A percentile compares a stretch with the other conserved stretches of the same genome.
These are phyloP conservation scores for Russula sp. DNA, from an alignment of 768 basidiomycete species.

Conservation along the genomic window DNA sequence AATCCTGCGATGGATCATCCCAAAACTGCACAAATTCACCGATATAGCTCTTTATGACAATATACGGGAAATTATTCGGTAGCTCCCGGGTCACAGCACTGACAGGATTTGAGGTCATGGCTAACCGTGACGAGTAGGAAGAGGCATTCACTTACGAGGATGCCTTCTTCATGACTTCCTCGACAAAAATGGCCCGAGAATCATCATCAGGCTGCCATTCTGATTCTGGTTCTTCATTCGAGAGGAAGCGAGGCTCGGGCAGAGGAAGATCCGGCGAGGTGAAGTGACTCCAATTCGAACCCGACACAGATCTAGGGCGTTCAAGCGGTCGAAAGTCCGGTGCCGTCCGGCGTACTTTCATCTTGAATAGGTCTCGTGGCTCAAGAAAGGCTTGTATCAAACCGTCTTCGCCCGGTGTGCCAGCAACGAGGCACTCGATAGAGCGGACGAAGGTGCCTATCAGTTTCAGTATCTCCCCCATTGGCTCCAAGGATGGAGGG, in stretches of 20 bases:
- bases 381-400: conserved; percentile 48
- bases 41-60: conserved; percentile 24
- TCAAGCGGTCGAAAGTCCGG: conserved; percentile 50
- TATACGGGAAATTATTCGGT: conserved; percentile 53
- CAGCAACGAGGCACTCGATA: conserved; percentile 40
- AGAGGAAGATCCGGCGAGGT: background rate
- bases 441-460: conserved; percentile 40
- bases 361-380: conserved; percentile 39
- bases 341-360: conserved; percentile 40
- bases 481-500: conserved; percentile 47
- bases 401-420: conserved; percentile 42
- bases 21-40: conserved; percentile 16
- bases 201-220: conserved; percentile 20
- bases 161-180: conserved; percentile 41
- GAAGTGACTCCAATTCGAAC: too few species aligned
- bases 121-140: background rate
- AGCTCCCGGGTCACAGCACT: conserved; percentile 64
- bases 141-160: conserved; percentile 32
- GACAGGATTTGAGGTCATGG: background rate
- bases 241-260: conserved; percentile 31
- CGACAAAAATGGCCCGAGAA: conserved; percentile 34
- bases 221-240: conserved; percentile 33
- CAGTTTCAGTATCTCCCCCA: conserved; percentile 42
- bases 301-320: background rate
- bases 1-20: conserved; percentile 17